Conservation (phyloP, 2,329 filamentous ascomycete species). For the Penicillium crustosum region DNA sequence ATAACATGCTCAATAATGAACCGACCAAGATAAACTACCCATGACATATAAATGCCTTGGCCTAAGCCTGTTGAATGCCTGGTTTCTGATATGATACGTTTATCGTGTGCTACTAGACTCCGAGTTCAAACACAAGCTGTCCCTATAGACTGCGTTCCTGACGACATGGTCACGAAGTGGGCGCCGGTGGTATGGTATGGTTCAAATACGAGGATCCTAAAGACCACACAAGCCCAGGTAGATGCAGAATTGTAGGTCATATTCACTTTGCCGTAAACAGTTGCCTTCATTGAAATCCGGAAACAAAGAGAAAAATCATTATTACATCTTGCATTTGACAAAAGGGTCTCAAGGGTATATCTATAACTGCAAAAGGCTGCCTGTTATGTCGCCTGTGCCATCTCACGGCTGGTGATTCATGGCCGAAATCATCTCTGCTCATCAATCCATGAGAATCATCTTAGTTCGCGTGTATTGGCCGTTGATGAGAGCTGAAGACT, state of each 20-base stretch:
- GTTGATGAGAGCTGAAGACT: conserved; percentile 18
- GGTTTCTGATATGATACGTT: too few relatives aligned
- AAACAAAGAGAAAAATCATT: not conserved
- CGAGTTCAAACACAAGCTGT: not conserved
- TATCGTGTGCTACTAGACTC: not conserved
- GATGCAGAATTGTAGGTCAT: not conserved
- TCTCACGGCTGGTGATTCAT: not conserved
- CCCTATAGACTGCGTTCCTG: not conserved
- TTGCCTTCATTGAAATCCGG: not conserved
- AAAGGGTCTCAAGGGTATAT: not conserved
- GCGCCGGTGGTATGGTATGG: too few relatives aligned
- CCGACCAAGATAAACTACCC: not conserved
- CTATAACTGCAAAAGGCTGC: not conserved
- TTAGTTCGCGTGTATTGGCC: conserved; percentile 17
- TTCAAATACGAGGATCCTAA: not conserved
- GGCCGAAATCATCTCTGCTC: not conserved
- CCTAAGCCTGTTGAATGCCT: not conserved
- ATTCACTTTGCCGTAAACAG: not conserved
- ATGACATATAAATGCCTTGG: too few relatives aligned
- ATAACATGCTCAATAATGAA: not conserved
- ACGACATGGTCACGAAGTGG: not conserved
- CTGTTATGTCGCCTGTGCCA: not conserved
- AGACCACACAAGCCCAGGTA: not conserved
- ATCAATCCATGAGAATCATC: not conserved
- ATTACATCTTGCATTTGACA: not conserved